Evolutionary conservation across 2,329 filamentous ascomycete genomes (phyloP).

Genomic region (Fusarium xylarioides): DNA sequence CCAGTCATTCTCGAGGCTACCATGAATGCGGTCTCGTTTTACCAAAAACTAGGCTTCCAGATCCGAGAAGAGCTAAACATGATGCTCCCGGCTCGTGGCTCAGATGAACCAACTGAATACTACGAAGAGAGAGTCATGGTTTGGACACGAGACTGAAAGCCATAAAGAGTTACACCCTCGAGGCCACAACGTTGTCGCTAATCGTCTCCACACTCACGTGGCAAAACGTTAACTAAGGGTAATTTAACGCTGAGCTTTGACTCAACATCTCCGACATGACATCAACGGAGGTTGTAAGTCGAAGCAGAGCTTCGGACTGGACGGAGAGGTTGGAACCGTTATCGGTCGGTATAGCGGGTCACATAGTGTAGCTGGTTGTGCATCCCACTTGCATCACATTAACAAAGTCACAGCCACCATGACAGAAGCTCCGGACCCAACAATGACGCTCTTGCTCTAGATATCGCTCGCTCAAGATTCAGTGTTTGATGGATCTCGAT

Average conservation of each 20-base stretch:
- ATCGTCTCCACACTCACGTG: slow-evolving; percentile 41
- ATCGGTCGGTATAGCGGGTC: background rate
- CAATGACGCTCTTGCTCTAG: slow-evolving; percentile 34
- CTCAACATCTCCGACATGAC: slow-evolving; percentile 8
- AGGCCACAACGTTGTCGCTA: slow-evolving; percentile 21
- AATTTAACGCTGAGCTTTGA: background rate
- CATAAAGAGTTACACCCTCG: background rate
- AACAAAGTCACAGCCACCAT: slow-evolving; percentile 13
- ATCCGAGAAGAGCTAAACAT: slow-evolving; percentile 46
- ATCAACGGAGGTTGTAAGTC: slow-evolving; percentile 23
- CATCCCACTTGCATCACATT: background rate
- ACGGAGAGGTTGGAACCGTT: background rate
- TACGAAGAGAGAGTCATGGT: slow-evolving; percentile 50
- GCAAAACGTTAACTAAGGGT: slow-evolving; percentile 4
- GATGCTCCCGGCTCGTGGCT: slow-evolving; percentile 45
- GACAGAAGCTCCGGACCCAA: slow-evolving; percentile 20
- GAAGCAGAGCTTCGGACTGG: slow-evolving; percentile 1
- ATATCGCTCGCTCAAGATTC: slow-evolving; percentile 4
- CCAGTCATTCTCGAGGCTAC: slow-evolving; percentile 53
- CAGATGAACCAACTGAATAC: slow-evolving; percentile 43
- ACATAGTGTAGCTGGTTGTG: background rate
- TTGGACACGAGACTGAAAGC: slow-evolving; percentile 35
- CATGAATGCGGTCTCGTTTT: slow-evolving; percentile 50
- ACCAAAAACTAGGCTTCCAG: slow-evolving; percentile 50
- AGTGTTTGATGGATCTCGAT: slow-evolving; percentile 25